Evolutionary conservation across 1,139 yeast genomes (phyloP), one percentile per base, ranked within the genome.

Genomic region (Magnusiomyces paraingens): DNA sequence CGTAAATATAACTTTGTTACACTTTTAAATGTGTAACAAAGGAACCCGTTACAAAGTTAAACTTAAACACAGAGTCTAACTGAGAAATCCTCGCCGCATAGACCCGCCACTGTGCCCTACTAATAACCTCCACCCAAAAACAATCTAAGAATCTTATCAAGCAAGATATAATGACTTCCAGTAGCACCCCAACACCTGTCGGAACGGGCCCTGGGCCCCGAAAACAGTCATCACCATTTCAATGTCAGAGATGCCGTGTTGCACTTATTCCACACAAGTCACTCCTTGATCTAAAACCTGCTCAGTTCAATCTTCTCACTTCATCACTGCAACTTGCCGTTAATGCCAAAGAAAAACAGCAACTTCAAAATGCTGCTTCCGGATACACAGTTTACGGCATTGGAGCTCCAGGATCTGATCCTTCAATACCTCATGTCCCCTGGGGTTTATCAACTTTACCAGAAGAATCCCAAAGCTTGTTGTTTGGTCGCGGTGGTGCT

Each of bases 221-320:
- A 26, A 26, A 26, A 8, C 32, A 26, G 8, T 26, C 32, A 26
- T 36, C 40, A 12, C 39, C 47, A 17, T 49, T 50, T 18, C 68
- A 68, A 54, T 83, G 90, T 64, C 85, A 82, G 62, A 71, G 80
- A 55, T 83, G 90, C 64, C 76, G 80, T 52, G 69, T 82, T 38
- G 86, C 88, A 1, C 61, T 83, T 50, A 70, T 72, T 22, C 70
- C 83, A 14, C 86, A 82, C 61, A 75, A 75, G 32, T 79, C 86
- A 0, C 61, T 83, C 36, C 65, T 73, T 42, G 80, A 77, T 43
- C 66, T 83, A 43, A 77, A 81, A 54, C 67, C 73, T 40, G 81
- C 84, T 0, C 86, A 83, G 62, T 67, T 76, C 18, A 76, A 76
- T 50, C 66, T 82, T 18, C 64, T 82, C 15, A 35, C 66, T 61